Percentiles rank a stretch among this genome's conserved stretches.
Conservation (phyloP, 805 yeast genomes). For the Zygosaccharomyces pseudorouxii region DNA sequence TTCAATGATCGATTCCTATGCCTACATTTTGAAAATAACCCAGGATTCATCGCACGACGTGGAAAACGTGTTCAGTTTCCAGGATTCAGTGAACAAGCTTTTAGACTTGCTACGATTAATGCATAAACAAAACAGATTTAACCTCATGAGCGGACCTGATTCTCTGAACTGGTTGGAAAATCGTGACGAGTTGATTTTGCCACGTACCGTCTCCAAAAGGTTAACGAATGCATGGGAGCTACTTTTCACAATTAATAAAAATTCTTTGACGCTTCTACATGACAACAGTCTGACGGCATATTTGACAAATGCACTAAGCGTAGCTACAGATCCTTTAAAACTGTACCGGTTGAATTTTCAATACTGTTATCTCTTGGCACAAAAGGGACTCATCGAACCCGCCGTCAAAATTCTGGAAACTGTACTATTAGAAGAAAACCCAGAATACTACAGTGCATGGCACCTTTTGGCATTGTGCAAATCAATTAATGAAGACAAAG, state of each 20-base stretch:
- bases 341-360: constrained; percentile 33
- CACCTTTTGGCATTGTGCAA: constrained; percentile 61
- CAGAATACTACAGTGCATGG: constrained; percentile 59
- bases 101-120: constrained; percentile 13
- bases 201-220: constrained; percentile 16
- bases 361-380: constrained; percentile 48
- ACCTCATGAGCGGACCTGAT: constrained; percentile 15
- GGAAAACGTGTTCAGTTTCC: constrained; percentile 19
- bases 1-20: constrained; percentile 29
- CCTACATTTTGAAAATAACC: constrained; percentile 19
- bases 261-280: constrained; percentile 15
- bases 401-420: constrained; percentile 46
- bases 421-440: constrained; percentile 45
- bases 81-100: constrained; percentile 10
- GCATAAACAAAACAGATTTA: constrained; percentile 20
- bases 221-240: constrained; percentile 26
- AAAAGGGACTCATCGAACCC: constrained; percentile 39
- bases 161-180: constrained; percentile 24
- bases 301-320: constrained; percentile 28
- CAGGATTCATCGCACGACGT: constrained; percentile 13
- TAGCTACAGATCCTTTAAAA: constrained; percentile 7
- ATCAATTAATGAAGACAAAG: constrained; percentile 54
- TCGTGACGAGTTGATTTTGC: constrained; percentile 17
- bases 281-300: constrained; percentile 18
- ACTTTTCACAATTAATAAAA: constrained; percentile 19